A percentile compares a stretch with the other conserved stretches of the same genome.
Conservation (phyloP, 78 protist genomes). For the Diacronema lutheri region DNA sequence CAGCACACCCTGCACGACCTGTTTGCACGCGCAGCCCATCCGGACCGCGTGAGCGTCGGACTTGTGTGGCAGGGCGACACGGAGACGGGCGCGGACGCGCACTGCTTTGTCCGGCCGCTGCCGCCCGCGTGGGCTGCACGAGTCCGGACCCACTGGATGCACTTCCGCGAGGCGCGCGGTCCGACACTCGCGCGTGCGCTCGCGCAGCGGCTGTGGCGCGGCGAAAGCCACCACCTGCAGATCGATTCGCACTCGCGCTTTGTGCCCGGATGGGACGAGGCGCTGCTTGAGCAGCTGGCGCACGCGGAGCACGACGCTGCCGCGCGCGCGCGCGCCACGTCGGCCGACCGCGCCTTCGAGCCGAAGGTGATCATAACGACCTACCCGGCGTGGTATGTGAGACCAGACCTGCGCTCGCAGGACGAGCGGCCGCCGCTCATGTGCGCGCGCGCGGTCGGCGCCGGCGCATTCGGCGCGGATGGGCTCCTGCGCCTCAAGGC, state of each 20-base stretch:
- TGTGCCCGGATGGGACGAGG: background rate
- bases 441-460: background rate
- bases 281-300: background rate
- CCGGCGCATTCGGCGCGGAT: slow-evolving; percentile 21
- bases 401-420: slow-evolving; percentile 27
- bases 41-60: background rate
- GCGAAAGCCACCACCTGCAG: background rate
- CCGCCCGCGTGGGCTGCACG: background rate
- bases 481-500: slow-evolving; percentile 45
- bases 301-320: too few relatives aligned
- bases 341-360: background rate
- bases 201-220: background rate
- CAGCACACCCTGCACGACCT: background rate
- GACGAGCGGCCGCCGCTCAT: slow-evolving; percentile 34
- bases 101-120: background rate
- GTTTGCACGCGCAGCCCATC: background rate
- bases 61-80: background rate
- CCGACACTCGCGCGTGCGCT: background rate
- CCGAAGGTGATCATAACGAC: slow-evolving; percentile 43
- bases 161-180: background rate
- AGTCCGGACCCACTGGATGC: background rate
- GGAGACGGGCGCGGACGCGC: background rate
- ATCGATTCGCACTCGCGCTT: background rate
- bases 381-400: slow-evolving; percentile 60
- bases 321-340: too few relatives aligned